Base-by-base conservation (phyloP, 1,139 yeast genomes). In the Geotrichum bryndzae region DNA sequence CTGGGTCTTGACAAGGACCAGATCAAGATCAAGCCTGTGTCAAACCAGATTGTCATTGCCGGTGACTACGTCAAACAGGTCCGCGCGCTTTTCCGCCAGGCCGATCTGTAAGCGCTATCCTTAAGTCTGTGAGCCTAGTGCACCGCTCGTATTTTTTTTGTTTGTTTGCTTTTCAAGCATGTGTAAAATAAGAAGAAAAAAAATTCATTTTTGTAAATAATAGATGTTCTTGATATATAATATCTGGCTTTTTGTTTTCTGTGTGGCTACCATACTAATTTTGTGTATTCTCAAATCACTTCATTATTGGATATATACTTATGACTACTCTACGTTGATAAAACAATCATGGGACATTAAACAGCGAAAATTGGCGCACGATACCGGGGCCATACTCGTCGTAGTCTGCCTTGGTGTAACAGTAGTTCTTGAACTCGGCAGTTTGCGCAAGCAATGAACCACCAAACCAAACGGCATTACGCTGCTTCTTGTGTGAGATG, bases 401-500 rank as follows among this genome's bases (percentile, higher is more conserved):
- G 76, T 95, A 95, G 74, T 94, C 99, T 73, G 88, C 87, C 80
- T 94, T 95, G 57, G 99, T 92, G 80, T 92, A 95, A 75, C 99
- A 94, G 77, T 91, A 91, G 74, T 96, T 86, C 78, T 88, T 90
- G 79, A 94, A 94, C 76, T 94, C 99, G 18, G 96, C 86, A 23
- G 99, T 95, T 77, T 92, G 98, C 1, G 99, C 98, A 73, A 95
- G 82, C 69, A 95, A 80, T 25, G 97, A 89, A 66, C 99, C 99
- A 69, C 99, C 99, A 74, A 92, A 95, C 99, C 99, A 95, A 63
- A 95, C 99, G 8, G 99, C 99, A 72, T 94, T 90, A 74, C 97
- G 84, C 79, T 95, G 99, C 77, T 95, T 89, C 80, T 94, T 91
- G 79, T 95, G 99, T 31, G 96, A 86, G 68, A 95, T 92, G 66